Evolutionary conservation across 2,329 filamentous ascomycete genomes (phyloP), one percentile per base, ranked within the genome.

Genomic region (Tolypocladium album): DNA sequence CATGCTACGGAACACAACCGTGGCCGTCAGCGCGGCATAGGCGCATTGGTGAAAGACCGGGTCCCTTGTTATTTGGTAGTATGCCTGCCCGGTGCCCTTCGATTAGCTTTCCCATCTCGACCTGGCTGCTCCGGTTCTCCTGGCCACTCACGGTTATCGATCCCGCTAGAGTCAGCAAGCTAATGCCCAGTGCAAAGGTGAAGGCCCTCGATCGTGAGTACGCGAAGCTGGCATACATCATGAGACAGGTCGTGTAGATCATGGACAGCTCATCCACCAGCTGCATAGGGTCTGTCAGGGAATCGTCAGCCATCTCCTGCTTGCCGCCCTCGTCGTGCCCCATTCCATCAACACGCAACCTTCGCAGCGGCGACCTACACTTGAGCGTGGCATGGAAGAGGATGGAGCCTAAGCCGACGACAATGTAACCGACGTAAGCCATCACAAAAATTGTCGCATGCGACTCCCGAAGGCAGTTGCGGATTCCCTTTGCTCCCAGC

Each of bases 11-110:
- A 88, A 76, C 31, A 94, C 79, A 27, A 93, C 84, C 50, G 86
- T 78, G 6, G 81, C 80, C 0, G 90, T 94, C 52, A 95, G 75
- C 4, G 88, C 69, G 1, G 86, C 89, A 66, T 92, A 95, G 5
- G 87, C 88, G 62, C 85, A 86, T 70, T 95, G 90, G 74, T 95
- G 91, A 72, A 95, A 95, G 1, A 84, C 78, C 0, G 91, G 90
- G 64, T 95, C 87, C 69, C 92, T 90, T 20, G 92, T 84, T 63
- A 89, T 85, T 69, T 92, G 88, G 73, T 96, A 96, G 72, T 76
- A 77, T 4, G 72, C 67, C 76, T 79, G 38, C 55, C 42, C 27
- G 36, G 20, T 15, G 17, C 52, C 57, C 36, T 52, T n/a, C 39
- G 8, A 13, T 34, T 8, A 53, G 27, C 50, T 17, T 20, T 40